Evolutionary conservation across 108 stramenopile species (phyloP), one percentile per base, ranked within the genome.

Genomic region (Nannochloropsis oceanica): DNA sequence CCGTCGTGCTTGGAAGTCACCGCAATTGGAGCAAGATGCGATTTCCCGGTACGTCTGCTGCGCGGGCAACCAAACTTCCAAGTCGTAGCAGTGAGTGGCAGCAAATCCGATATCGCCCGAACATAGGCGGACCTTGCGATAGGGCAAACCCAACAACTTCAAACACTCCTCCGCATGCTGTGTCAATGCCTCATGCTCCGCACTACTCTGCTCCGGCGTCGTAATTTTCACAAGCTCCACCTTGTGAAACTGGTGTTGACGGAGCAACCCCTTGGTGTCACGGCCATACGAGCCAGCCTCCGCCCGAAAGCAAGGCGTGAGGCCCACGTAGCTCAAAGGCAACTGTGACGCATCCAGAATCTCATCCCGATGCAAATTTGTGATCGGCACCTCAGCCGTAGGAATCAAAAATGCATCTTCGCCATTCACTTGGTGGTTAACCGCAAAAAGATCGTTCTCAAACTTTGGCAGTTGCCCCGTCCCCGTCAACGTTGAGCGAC

Each of bases 61-160:
- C n/a, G 94, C 95, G 8, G 99, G 96, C 85, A 99, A 92, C 96
- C 97, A 99, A 0, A 97, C 99, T 84, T 99, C 97, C 87, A 99
- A 90, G 92, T 99, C 99, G 87, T 97, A 98, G 87, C 97, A 98
- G 43, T 94, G 93, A 12, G 93, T 89, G 0, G 99, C 99, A 43
- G 93, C 86, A 84, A 97, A 97, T 2, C 99, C 97, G 59, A 97
- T 93, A 86, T 99, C 99, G 25, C 96, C 97, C 0, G 93, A 92
- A 90, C 96, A 97, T 86, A 99, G 90, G n/a, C 93, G 88, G 44
- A 99, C 93, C 86, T 93, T 96, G 25, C 96, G 93, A 86, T 95
- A 97, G 0, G 96, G 97, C 42, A 99, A 87, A 84, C 94, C 93
- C 87, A 98, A 85, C 59, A 90, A 89, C 83, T 95, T 92, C 85